phyloP scores from a whole-genome alignment of 768 basidiomycete species.

The Mycena capillaripes region DNA sequence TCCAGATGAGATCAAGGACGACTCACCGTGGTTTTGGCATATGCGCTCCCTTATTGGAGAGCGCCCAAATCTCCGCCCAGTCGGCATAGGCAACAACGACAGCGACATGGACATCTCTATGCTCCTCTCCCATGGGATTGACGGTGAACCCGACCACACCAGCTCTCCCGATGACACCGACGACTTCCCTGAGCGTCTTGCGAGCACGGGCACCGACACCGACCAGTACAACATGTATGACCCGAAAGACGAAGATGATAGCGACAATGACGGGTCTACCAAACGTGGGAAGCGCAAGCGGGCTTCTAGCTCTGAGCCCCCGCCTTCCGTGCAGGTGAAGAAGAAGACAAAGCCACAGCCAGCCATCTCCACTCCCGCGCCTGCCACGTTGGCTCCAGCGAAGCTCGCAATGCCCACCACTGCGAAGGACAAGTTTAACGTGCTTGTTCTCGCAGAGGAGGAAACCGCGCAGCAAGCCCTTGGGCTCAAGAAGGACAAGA shows the following conservation, averaged over 20 bases:
- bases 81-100: constrained; percentile 8
- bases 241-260: too few species aligned
- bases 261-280: not conserved
- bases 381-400: not conserved
- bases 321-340: too few species aligned
- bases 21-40: not conserved
- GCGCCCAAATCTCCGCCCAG: constrained; percentile 35
- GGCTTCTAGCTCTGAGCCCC: too few species aligned
- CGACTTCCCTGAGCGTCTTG: not conserved
- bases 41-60: not conserved
- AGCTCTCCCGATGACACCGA: not conserved
- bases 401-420: not conserved
- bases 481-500: constrained; percentile 3
- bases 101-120: not conserved
- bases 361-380: not conserved
- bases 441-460: constrained; percentile 7
- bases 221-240: not conserved
- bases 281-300: constrained; percentile 1
- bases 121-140: not conserved
- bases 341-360: constrained; percentile 17
- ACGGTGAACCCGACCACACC: not conserved
- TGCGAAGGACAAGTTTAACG: constrained; percentile 4
- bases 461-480: constrained; percentile 11
- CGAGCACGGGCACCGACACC: not conserved
- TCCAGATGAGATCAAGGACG: not conserved